These are phyloP conservation scores for Geotrichum aggregatum DNA, from an alignment of 1,139 yeast genomes.

Conservation along the genomic window DNA sequence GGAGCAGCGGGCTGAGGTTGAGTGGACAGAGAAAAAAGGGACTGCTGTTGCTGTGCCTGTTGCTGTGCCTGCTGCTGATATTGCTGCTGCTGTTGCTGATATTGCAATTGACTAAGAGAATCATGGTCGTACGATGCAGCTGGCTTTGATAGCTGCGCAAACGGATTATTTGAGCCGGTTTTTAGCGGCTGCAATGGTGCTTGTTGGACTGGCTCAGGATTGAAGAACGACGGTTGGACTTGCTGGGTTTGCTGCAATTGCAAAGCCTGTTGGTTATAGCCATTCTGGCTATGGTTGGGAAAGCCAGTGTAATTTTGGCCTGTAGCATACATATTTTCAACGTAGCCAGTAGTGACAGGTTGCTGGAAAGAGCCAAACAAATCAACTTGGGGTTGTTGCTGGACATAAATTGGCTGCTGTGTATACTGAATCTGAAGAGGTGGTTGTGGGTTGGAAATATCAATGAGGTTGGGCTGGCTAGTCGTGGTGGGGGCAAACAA, in stretches of 20 bases:
- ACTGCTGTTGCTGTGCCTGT: constrained; percentile 24
- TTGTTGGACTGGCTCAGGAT: constrained; percentile 36
- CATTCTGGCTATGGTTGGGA: constrained; percentile 37
- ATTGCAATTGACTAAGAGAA: neutral
- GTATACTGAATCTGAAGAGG: constrained; percentile 24
- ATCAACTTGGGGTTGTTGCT: constrained; percentile 35
- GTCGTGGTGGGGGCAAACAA: constrained; percentile 18
- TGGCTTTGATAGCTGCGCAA: constrained; percentile 49
- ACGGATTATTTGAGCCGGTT: constrained; percentile 89
- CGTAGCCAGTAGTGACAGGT: constrained; percentile 53
- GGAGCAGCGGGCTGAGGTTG: constrained; percentile 21
- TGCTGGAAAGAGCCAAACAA: constrained; percentile 36
- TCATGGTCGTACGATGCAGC: neutral
- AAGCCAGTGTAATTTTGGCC: constrained; percentile 32
- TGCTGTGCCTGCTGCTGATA: constrained; percentile 35
- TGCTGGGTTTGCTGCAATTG: constrained; percentile 40
- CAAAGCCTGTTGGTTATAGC: constrained; percentile 38
- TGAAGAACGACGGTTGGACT: constrained; percentile 25
- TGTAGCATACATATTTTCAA: constrained; percentile 43
- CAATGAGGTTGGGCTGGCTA: constrained; percentile 20
- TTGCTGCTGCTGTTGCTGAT: constrained; percentile 34
- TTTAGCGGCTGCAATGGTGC: constrained; percentile 54
- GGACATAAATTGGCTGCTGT: constrained; percentile 12
- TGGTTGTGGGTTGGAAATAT: constrained; percentile 41
- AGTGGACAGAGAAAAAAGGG: constrained; percentile 8